These are phyloP conservation scores for Toxoplasma gondii DNA, from an alignment of 169 alveolate genomes.

Conservation along the genomic window DNA sequence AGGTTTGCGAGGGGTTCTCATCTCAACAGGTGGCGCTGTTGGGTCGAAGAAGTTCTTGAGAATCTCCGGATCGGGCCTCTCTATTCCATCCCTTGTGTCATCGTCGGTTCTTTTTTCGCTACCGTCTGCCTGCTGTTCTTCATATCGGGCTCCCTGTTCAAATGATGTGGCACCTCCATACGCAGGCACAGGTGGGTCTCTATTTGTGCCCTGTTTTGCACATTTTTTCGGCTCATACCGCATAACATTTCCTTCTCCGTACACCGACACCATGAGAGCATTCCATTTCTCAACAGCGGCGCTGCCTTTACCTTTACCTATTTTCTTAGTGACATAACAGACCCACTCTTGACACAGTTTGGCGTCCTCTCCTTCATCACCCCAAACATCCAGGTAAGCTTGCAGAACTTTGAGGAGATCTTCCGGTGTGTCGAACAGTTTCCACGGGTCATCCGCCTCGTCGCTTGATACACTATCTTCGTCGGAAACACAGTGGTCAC, in stretches of 20 bases:
- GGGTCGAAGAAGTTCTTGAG: conserved; percentile 21
- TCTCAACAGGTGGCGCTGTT: conserved; percentile 7
- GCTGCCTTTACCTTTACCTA: not conserved
- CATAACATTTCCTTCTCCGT: not conserved
- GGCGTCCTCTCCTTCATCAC: conserved; percentile 22
- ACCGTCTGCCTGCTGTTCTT: not conserved
- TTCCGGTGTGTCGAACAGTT: not conserved
- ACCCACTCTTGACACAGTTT: conserved; percentile 36
- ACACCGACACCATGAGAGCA: not conserved
- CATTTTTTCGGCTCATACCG: not conserved
- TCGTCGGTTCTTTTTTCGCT: not conserved
- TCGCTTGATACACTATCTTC: not conserved
- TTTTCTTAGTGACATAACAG: not conserved
- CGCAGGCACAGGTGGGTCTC: not conserved
- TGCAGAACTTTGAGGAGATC: not conserved
- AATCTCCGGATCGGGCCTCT: not conserved
- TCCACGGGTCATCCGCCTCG: not conserved
- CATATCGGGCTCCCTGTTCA: not conserved
- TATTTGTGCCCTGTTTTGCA: not conserved
- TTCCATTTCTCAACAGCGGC: conserved; percentile 28
- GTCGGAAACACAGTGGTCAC: not conserved
- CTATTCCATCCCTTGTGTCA: not conserved
- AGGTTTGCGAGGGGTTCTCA: conserved; percentile 10
- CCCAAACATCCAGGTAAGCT: not conserved
- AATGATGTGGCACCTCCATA: not conserved